phyloP scores from a whole-genome alignment of 1,284 basidiomycete species.

The Xerocomus nothofagi region DNA sequence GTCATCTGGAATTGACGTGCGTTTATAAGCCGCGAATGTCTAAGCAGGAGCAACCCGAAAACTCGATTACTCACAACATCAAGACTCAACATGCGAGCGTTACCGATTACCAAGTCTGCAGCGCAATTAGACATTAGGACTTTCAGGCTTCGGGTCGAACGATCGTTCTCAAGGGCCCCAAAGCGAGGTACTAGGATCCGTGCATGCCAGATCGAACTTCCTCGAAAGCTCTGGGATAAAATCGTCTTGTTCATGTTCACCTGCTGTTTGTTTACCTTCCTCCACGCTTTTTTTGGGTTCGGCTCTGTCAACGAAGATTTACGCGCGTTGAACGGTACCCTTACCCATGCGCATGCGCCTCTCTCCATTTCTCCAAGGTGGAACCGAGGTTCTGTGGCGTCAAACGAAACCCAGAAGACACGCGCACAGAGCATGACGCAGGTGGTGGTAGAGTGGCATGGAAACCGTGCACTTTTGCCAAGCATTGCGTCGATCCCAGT shows the following conservation, averaged over 20 bases:
- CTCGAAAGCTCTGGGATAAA: slow-evolving; percentile 22
- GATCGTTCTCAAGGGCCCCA: background rate
- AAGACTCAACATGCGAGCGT: slow-evolving; percentile 18
- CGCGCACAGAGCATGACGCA: background rate
- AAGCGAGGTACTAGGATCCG: background rate
- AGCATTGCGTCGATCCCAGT: background rate
- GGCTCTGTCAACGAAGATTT: slow-evolving; percentile 5
- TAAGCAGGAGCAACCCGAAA: background rate
- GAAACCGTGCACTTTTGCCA: slow-evolving; percentile 20
- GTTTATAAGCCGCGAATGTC: background rate
- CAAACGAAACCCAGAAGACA: slow-evolving; percentile 1
- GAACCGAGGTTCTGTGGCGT: background rate
- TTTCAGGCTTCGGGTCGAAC: background rate
- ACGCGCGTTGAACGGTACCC: background rate
- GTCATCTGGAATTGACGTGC: background rate
- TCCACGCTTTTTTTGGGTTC: slow-evolving; percentile 31
- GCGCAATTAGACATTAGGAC: background rate
- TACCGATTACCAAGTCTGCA: background rate
- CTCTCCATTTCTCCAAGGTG: background rate
- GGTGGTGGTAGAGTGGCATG: slow-evolving; percentile 23
- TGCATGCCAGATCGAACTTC: slow-evolving; percentile 1
- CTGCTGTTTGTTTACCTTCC: slow-evolving; percentile 27
- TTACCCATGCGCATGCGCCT: background rate
- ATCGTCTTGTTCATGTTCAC: slow-evolving; percentile 26
- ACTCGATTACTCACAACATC: slow-evolving; percentile 2